phyloP scores from a whole-genome alignment of 768 basidiomycete genomes.

The Tulasnella sp. region DNA sequence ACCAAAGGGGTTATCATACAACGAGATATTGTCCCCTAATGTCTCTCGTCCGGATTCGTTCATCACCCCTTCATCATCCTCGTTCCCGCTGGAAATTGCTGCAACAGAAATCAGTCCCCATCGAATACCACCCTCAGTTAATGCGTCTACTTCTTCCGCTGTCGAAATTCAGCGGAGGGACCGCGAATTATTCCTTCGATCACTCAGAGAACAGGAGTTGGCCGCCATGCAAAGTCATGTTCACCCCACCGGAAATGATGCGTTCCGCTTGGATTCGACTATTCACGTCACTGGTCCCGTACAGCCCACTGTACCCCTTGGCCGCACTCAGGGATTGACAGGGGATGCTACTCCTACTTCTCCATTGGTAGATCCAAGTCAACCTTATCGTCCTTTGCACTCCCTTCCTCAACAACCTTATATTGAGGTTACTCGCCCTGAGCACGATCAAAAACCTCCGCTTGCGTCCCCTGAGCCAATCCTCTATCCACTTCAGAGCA shows the following conservation, averaged over 20 bases:
- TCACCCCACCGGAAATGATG: constrained; percentile 5
- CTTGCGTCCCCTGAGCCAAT: no score
- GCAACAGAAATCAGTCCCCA: not conserved
- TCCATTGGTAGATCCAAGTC: no score
- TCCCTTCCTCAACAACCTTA: no score
- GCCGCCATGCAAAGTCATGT: not conserved
- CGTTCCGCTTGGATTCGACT: constrained; percentile 15
- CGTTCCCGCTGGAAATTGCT: not conserved
- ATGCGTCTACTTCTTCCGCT: not conserved
- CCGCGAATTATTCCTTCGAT: constrained; percentile 51
- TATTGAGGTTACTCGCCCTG: no score
- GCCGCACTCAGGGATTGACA: no score
- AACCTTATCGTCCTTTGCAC: no score
- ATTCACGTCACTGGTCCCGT: constrained; percentile 6
- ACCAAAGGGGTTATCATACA: not conserved
- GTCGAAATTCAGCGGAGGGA: constrained; percentile 35
- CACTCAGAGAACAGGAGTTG: constrained; percentile 25
- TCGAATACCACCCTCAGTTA: not conserved
- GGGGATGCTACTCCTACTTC: no score
- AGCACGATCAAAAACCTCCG: no score
- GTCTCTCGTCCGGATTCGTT: not conserved
- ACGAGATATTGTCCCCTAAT: not conserved
- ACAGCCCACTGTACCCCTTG: constrained; percentile 12
- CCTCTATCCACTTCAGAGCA: no score
- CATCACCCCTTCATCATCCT: not conserved